These are phyloP conservation scores for Earliella scabrosa DNA, from an alignment of 1,284 basidiomycete species.

Conservation along the genomic window DNA sequence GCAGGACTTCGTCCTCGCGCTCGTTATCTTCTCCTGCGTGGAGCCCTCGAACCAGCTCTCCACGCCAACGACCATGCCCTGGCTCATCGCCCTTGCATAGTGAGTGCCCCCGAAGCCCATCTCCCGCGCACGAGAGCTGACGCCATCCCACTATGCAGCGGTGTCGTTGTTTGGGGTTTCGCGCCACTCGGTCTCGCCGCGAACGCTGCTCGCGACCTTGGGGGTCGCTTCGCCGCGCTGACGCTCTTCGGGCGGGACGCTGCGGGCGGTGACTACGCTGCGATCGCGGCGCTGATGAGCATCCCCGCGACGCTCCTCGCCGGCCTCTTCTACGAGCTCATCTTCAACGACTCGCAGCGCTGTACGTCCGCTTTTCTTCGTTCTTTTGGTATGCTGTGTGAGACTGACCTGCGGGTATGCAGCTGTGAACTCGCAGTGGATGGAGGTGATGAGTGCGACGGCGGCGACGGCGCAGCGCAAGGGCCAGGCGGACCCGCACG, in stretches of 20 bases:
- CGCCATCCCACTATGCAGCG: constrained; percentile 38
- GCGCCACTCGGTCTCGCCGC: constrained; percentile 55
- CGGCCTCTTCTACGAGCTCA: constrained; percentile 54
- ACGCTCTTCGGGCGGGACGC: constrained; percentile 62
- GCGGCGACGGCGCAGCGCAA: constrained; percentile 16
- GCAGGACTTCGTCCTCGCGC: constrained; percentile 68
- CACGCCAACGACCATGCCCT: constrained; percentile 56
- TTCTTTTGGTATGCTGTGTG: background rate
- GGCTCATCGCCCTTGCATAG: constrained; percentile 62
- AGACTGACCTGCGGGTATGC: background rate
- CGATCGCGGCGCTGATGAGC: constrained; percentile 65
- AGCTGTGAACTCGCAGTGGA: constrained; percentile 21
- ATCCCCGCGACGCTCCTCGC: constrained; percentile 62
- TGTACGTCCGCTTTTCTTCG: constrained; percentile 47
- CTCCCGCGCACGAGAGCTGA: background rate
- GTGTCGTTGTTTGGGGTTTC: constrained; percentile 62
- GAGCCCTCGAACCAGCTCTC: constrained; percentile 67
- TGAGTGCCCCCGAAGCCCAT: constrained; percentile 32
- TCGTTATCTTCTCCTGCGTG: constrained; percentile 58
- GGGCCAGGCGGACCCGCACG: constrained; percentile 5
- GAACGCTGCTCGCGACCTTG: constrained; percentile 72
- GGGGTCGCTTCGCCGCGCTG: constrained; percentile 59
- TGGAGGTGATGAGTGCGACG: constrained; percentile 8
- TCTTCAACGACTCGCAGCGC: constrained; percentile 57
- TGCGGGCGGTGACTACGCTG: constrained; percentile 61